phyloP scores from a whole-genome alignment of 1,139 yeast genomes.

The Yamadazyma jaroonii region DNA sequence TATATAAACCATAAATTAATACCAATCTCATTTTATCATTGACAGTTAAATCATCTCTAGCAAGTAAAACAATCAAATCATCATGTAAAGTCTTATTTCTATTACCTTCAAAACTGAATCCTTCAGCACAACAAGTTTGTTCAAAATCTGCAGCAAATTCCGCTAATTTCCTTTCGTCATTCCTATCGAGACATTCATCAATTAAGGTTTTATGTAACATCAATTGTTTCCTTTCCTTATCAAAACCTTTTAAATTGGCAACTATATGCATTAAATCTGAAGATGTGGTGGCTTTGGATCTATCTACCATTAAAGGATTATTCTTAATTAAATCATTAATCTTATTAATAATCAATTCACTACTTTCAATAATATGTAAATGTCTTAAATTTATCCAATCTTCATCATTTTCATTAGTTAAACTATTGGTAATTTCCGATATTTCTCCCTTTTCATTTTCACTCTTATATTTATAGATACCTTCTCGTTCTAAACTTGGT shows the following conservation, averaged over 20 bases:
- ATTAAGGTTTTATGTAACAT: conserved; percentile 59
- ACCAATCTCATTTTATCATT: conserved; percentile 75
- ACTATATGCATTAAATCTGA: conserved; percentile 64
- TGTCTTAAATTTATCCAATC: conserved; percentile 77
- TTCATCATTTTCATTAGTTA: conserved; percentile 63
- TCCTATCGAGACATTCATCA: conserved; percentile 54
- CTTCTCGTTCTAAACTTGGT: conserved; percentile 47
- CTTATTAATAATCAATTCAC: conserved; percentile 58
- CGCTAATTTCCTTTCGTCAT: conserved; percentile 53
- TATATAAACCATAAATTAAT: conserved; percentile 72
- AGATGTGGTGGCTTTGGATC: conserved; percentile 57
- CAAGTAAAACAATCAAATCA: conserved; percentile 58
- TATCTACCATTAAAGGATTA: conserved; percentile 68
- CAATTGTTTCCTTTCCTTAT: conserved; percentile 60
- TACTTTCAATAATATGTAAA: conserved; percentile 73
- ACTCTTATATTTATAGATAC: conserved; percentile 56
- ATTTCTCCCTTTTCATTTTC: conserved; percentile 60
- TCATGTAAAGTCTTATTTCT: conserved; percentile 64
- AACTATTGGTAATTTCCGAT: conserved; percentile 38
- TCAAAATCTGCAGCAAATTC: conserved; percentile 66
- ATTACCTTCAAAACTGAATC: conserved; percentile 68
- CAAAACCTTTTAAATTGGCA: conserved; percentile 67
- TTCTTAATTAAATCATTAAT: conserved; percentile 68
- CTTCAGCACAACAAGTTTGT: conserved; percentile 75
- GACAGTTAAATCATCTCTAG: conserved; percentile 47